Percentiles rank a stretch among this genome's conserved stretches.
phyloP scores from a whole-genome alignment of 306 rosid species.

The Vicia villosa region DNA sequence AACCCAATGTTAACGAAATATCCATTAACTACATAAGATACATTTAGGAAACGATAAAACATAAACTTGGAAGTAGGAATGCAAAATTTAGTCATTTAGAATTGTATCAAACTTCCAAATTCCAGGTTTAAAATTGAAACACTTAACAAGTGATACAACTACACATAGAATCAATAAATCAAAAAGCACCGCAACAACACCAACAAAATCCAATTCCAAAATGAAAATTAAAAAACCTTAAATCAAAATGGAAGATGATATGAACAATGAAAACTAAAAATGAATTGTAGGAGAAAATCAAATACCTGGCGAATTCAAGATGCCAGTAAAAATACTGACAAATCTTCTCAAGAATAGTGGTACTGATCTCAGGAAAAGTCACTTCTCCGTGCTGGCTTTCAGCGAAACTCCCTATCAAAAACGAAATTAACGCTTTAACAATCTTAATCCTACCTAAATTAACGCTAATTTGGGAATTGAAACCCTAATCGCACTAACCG shows the following conservation, averaged over 20 bases:
- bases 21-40: not conserved
- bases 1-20: not conserved
- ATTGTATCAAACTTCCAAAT: not conserved
- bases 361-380: slow-evolving; percentile 93
- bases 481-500: slow-evolving; percentile 29
- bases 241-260: not conserved
- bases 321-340: slow-evolving; percentile 98
- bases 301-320: slow-evolving; percentile 89
- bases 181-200: not conserved
- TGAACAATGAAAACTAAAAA: not conserved
- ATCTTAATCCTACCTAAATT: not conserved
- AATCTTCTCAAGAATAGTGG: slow-evolving; percentile 95
- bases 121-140: not conserved
- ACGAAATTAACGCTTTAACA: not conserved
- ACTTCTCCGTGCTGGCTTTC: slow-evolving; percentile 84
- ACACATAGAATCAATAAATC: not conserved
- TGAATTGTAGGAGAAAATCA: not conserved
- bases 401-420: slow-evolving; percentile 73
- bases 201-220: not conserved
- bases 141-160: not conserved
- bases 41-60: not conserved
- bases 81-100: not conserved
- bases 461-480: not conserved
- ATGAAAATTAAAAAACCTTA: not conserved
- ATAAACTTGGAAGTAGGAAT: not conserved